Conservation (phyloP, 2,329 filamentous ascomycete species). For the Ciborinia camelliae region DNA sequence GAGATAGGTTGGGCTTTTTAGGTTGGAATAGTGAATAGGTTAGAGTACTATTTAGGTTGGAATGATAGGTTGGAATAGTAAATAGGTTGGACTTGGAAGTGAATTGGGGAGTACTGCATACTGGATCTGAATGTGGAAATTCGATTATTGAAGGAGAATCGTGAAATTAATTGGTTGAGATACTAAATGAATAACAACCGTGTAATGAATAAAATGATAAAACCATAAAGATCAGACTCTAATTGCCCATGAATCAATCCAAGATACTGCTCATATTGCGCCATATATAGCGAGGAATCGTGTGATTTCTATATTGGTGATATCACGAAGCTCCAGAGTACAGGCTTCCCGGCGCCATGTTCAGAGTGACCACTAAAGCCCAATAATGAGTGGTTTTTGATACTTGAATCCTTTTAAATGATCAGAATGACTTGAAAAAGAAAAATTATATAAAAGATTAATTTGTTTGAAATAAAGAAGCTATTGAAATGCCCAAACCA, state of each 20-base stretch:
- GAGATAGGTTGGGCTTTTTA: too few relatives aligned
- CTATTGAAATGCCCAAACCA: too few relatives aligned
- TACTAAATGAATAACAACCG: not conserved
- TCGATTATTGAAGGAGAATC: slow-evolving; percentile 8
- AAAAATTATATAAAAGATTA: too few relatives aligned
- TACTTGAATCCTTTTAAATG: too few relatives aligned
- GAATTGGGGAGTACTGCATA: slow-evolving; percentile 84
- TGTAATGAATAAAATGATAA: not conserved
- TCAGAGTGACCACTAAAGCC: too few relatives aligned
- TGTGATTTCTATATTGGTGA: not conserved
- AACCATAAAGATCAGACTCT: not conserved
- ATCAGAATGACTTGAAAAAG: too few relatives aligned
- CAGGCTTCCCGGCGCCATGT: not conserved
- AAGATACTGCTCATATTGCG: not conserved
- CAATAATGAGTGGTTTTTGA: too few relatives aligned
- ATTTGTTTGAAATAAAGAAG: too few relatives aligned
- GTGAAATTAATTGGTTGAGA: not conserved
- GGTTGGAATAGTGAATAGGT: too few relatives aligned
- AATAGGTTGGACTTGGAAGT: too few relatives aligned
- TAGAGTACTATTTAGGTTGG: too few relatives aligned
- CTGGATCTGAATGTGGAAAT: slow-evolving; percentile 54
- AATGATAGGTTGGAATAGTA: too few relatives aligned
- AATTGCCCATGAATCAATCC: not conserved
- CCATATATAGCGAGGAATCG: not conserved
- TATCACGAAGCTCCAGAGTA: not conserved